A percentile compares a stretch with the other conserved stretches of the same genome.
These are phyloP conservation scores for Parsonsia alboflavescens DNA, from an alignment of 257 asterid species.

Conservation along the genomic window DNA sequence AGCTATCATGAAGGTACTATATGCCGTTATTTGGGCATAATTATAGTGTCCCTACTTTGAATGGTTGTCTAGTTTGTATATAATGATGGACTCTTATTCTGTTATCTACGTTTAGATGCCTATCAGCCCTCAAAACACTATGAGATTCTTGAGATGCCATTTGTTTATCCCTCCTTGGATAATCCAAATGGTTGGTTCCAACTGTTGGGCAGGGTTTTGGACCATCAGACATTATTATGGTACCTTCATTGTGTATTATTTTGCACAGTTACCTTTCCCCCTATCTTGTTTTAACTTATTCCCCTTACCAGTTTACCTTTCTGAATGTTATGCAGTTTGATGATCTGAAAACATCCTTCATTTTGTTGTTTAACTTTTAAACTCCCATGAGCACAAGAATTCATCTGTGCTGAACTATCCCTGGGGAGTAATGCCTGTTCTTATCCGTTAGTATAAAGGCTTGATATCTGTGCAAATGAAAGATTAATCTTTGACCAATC, in stretches of 20 bases:
- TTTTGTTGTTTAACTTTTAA: too few relatives aligned
- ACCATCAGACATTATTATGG: background rate
- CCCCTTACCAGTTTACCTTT: too few relatives aligned
- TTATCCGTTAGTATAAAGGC: too few relatives aligned
- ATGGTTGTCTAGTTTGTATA: too few relatives aligned
- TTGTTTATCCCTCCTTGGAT: background rate
- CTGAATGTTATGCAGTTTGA: too few relatives aligned
- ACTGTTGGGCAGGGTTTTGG: background rate
- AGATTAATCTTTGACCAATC: background rate
- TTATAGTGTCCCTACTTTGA: background rate
- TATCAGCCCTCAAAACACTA: too few relatives aligned
- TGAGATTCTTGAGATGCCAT: background rate
- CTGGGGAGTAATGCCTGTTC: too few relatives aligned
- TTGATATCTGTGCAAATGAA: background rate
- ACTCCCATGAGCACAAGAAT: too few relatives aligned
- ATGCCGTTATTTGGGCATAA: background rate
- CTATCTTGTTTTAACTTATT: too few relatives aligned
- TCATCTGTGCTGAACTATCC: too few relatives aligned
- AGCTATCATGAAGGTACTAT: background rate
- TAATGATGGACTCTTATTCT: too few relatives aligned
- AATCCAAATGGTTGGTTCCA: background rate
- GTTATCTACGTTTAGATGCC: too few relatives aligned
- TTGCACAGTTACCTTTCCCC: background rate
- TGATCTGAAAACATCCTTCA: background rate
- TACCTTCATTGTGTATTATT: background rate